Percentiles rank a stretch among this genome's conserved stretches.
Evolutionary conservation across 345 rosid genomes (phyloP).

Genomic region (Gossypium raimondii): DNA sequence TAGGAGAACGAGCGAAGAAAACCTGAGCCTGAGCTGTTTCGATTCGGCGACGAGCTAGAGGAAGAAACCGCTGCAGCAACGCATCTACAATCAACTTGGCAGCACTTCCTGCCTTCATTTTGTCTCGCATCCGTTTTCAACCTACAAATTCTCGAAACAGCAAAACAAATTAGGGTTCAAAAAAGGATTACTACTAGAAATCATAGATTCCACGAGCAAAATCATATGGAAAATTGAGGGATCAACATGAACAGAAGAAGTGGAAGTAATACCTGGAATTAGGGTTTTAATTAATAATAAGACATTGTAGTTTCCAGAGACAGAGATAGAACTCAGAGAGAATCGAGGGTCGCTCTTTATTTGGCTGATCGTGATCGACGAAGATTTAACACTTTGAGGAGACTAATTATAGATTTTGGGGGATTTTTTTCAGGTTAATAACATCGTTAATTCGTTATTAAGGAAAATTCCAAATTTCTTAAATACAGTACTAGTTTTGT

Average conservation of each 20-base stretch:
- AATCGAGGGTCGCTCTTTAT: not conserved
- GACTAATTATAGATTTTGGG: too few species aligned
- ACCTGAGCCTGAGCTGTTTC: conserved; percentile 99
- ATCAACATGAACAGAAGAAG: not conserved
- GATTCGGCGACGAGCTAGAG: conserved; percentile 89
- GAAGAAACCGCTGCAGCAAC: conserved; percentile 87
- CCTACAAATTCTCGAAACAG: conserved; percentile 1
- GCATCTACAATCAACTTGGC: conserved; percentile 95
- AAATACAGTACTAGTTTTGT: too few species aligned
- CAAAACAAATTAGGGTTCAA: not conserved
- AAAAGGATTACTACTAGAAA: not conserved
- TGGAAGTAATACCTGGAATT: not conserved
- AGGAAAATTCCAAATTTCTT: too few species aligned
- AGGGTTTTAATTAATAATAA: conserved; percentile 1
- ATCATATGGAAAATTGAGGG: not conserved
- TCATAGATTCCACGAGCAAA: not conserved
- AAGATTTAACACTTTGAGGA: not conserved
- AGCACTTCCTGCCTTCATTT: conserved; percentile 86
- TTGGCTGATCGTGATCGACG: not conserved
- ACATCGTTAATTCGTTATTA: too few species aligned
- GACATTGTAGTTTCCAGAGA: not conserved
- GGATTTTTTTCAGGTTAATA: too few species aligned
- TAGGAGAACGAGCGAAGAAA: conserved; percentile 13
- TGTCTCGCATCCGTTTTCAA: conserved; percentile 2
- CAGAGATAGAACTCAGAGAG: not conserved